Percentiles rank a stretch among this genome's conserved stretches.
Conservation (phyloP, 1,284 basidiomycete species). For the Trichosporon asahii region DNA sequence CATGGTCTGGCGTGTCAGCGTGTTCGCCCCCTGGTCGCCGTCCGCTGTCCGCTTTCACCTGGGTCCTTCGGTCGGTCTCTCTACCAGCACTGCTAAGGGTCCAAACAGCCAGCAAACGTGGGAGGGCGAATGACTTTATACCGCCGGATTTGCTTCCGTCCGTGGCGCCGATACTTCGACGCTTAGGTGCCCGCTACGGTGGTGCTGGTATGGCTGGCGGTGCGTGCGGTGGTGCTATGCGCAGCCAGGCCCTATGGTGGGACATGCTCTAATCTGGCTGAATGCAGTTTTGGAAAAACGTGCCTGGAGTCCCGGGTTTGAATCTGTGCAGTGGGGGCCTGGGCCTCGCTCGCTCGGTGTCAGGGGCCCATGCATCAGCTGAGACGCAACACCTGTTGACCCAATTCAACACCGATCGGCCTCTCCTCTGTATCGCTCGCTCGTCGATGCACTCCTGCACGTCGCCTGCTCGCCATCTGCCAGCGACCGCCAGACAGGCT, state of each 20-base stretch:
- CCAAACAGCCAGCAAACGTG: background rate
- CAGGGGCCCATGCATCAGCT: background rate
- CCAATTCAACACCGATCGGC: background rate
- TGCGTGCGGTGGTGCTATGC: background rate
- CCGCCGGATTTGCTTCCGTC: background rate
- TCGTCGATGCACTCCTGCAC: background rate
- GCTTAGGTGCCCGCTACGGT: background rate
- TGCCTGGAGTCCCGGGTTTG: background rate
- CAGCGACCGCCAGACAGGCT: background rate
- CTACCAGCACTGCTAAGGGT: background rate
- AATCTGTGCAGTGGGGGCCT: background rate
- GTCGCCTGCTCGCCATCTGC: conserved; percentile 1
- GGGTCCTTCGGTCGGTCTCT: background rate
- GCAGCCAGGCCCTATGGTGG: background rate
- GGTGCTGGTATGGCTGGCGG: no score
- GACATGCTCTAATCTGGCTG: background rate
- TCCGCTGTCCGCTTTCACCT: background rate
- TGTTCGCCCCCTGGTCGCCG: background rate
- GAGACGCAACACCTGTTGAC: background rate
- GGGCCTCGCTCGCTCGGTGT: background rate
- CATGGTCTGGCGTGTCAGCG: conserved; percentile 1
- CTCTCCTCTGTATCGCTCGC: background rate
- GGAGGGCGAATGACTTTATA: background rate
- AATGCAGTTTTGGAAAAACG: background rate
- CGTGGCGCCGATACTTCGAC: background rate